Base-by-base conservation (phyloP, 257 asterid genomes). In the Nicotiana tabacum region DNA sequence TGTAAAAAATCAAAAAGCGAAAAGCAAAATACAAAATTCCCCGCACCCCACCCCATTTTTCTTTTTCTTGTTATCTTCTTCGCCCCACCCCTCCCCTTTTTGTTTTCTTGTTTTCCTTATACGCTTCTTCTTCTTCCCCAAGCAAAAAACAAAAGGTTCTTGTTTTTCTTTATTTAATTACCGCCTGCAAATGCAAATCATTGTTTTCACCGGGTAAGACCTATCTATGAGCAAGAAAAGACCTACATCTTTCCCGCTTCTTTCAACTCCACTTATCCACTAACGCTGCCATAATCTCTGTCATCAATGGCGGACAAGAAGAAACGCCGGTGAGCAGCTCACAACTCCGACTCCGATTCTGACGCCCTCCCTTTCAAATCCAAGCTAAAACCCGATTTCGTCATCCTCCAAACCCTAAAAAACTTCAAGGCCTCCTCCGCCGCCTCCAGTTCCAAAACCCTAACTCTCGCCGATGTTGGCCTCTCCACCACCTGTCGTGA, bases 401-500 rank as follows among this genome's bases (percentile, higher is more conserved):
- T 77, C 83, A 92, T 94, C 80, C 92, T 93, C 88, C 87, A 90
- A 82, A 83, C 83, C 64, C 90, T 93, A 78, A 56, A 87, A 88
- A 27, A 80, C 70, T 92, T 93, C 1, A 89, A 90, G 81, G 83
- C 88, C 48, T 77, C 72, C 53, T 2, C 92, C 77, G 82, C 90
- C 70, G 46, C 92, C 80, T 35, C 91, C 80, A 77, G 87, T 69
- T 51, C 90, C 6, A 90, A 90, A 84, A 85, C 95, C 86, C 53
- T 82, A 46, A 58, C 93, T 74, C 97, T 94, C 30, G 77, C 95
- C 84, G 96, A 92, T 51, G 95, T 94, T 77, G 86, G 86, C 83
- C 97, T 91, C 90, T 3, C 96, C 89, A 80, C 91, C 82, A 81
- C 93, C 85, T 94, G 90, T 90, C 96, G 97, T 30, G 97, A 93